Conservation (phyloP, 2,329 filamentous ascomycete genomes). For the Colletotrichum chlorophyti region DNA sequence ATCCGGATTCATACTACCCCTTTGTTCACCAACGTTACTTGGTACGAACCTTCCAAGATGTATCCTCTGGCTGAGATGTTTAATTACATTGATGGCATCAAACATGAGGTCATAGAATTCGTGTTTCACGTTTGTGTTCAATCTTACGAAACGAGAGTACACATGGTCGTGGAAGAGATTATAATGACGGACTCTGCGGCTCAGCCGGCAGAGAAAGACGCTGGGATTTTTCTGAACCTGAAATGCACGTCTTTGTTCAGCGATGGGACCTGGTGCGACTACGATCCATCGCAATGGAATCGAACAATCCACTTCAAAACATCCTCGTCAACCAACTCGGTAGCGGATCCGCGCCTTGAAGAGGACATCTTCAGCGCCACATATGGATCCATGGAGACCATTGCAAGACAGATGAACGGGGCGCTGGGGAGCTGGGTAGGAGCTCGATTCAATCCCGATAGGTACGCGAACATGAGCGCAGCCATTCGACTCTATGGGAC, state of each 20-base stretch:
- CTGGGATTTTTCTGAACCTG: not conserved
- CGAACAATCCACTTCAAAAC: too few species aligned
- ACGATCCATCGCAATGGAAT: too few species aligned
- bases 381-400: too few species aligned
- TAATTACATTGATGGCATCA: not conserved
- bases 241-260: too few species aligned
- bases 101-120: not conserved
- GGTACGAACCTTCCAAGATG: not conserved
- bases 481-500: not conserved
- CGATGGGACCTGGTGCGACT: too few species aligned
- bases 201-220: not conserved
- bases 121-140: constrained; percentile 4
- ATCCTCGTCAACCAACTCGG: too few species aligned
- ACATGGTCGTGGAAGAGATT: not conserved
- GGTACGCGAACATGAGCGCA: not conserved
- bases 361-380: too few species aligned
- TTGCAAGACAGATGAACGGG: too few species aligned
- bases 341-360: too few species aligned
- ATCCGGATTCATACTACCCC: not conserved
- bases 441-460: not conserved
- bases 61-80: not conserved
- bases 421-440: too few species aligned
- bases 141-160: not conserved
- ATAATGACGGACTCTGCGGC: not conserved
- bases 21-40: not conserved